These are phyloP conservation scores for Peterozyma toletana DNA, from an alignment of 805 yeast genomes.

Conservation along the genomic window DNA sequence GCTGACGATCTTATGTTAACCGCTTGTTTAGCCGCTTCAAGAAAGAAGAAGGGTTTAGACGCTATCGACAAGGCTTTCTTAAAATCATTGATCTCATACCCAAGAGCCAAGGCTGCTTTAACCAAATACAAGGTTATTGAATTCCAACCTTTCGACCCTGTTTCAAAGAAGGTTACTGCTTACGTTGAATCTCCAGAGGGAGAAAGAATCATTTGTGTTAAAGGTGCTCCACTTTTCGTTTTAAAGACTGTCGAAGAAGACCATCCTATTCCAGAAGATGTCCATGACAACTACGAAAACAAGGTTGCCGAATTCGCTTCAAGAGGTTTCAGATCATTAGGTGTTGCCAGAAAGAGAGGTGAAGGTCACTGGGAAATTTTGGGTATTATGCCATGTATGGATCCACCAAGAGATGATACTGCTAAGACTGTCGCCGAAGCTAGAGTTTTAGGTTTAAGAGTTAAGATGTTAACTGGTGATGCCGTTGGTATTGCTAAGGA, in stretches of 20 bases:
- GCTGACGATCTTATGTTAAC: slow-evolving; percentile 95
- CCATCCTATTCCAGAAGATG: slow-evolving; percentile 91
- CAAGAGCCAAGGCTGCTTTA: slow-evolving; percentile 88
- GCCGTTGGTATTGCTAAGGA: slow-evolving; percentile 99
- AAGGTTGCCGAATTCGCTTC: slow-evolving; percentile 97
- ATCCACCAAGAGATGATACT: slow-evolving; percentile 98
- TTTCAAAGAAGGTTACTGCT: slow-evolving; percentile 93
- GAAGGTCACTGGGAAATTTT: slow-evolving; percentile 97
- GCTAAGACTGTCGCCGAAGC: slow-evolving; percentile 92
- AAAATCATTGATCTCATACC: slow-evolving; percentile 81
- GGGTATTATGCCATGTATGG: slow-evolving; percentile 98
- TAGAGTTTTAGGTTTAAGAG: slow-evolving; percentile 83
- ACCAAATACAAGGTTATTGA: slow-evolving; percentile 91
- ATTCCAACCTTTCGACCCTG: slow-evolving; percentile 98
- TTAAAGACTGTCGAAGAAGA: slow-evolving; percentile 95
- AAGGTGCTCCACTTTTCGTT: slow-evolving; percentile 97
- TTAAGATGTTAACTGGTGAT: slow-evolving; percentile 98
- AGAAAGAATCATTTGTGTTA: slow-evolving; percentile 90
- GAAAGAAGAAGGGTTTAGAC: slow-evolving; percentile 97
- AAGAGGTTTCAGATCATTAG: slow-evolving; percentile 97
- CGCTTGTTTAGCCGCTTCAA: slow-evolving; percentile 95
- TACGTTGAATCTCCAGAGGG: slow-evolving; percentile 94
- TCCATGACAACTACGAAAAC: slow-evolving; percentile 91
- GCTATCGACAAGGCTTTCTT: slow-evolving; percentile 96
- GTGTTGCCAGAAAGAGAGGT: slow-evolving; percentile 98